Evolutionary conservation across 2,329 filamentous ascomycete genomes (phyloP).

Genomic region (Ceratocystiopsis brevicomis): DNA sequence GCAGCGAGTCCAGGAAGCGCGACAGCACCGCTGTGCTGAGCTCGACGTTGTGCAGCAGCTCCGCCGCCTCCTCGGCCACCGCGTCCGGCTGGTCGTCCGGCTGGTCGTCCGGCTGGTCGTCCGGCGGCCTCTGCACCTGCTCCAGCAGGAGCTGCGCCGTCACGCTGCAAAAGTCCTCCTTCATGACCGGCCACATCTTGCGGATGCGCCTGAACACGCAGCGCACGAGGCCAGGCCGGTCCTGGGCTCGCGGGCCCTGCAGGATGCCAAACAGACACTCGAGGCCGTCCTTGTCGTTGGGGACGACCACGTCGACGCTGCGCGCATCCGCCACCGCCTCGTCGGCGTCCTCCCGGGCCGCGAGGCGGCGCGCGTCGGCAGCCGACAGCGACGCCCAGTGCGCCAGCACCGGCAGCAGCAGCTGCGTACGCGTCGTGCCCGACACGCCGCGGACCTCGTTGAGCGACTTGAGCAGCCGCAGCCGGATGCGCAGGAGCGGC

Average conservation of each 20-base stretch:
- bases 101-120: constrained; percentile 12
- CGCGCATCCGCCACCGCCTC: constrained; percentile 16
- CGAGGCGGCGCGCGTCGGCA: constrained; percentile 30
- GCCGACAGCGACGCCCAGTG: constrained; percentile 44
- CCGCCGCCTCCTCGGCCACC: constrained; percentile 42
- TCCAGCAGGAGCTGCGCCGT: constrained; percentile 45
- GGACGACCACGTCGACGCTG: constrained; percentile 32
- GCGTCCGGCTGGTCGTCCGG: constrained; percentile 18
- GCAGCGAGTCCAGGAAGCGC: constrained; percentile 54
- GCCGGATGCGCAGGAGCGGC: constrained; percentile 50
- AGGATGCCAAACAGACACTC: constrained; percentile 31
- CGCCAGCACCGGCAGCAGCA: constrained; percentile 56
- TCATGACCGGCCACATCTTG: constrained; percentile 55
- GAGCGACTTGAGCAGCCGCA: constrained; percentile 50
- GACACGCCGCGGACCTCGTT: constrained; percentile 55
- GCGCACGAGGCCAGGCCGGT: constrained; percentile 37
- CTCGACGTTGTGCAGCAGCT: constrained; percentile 54
- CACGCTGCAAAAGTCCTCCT: constrained; percentile 38
- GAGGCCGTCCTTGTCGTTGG: constrained; percentile 33
- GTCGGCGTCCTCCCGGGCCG: constrained; percentile 19
- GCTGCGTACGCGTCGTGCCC: constrained; percentile 47
- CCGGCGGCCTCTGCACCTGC: constrained; percentile 29
- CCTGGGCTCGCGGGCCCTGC: constrained; percentile 20
- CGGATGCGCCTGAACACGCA: constrained; percentile 51
- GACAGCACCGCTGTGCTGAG: constrained; percentile 55